Conservation (phyloP, 169 alveolate genomes). For the Amoebophrya sp. region DNA sequence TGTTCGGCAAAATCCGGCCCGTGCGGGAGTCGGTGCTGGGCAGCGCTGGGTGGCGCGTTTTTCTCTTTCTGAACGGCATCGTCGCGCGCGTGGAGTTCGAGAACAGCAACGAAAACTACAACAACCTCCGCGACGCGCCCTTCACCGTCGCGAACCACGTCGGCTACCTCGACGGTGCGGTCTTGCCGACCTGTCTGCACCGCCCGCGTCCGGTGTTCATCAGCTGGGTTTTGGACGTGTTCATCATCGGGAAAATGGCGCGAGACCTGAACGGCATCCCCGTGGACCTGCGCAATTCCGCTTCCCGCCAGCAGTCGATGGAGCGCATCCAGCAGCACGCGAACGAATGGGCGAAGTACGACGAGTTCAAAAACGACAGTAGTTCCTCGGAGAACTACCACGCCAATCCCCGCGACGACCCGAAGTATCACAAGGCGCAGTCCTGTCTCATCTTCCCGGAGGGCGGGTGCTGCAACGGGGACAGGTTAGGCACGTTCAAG, state of each 20-base stretch:
- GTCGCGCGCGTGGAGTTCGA: background rate
- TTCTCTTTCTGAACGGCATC: background rate
- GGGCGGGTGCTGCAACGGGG: conserved; percentile 8
- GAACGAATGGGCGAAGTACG: background rate
- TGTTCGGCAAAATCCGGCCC: background rate
- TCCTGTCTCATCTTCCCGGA: background rate
- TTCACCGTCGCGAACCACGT: background rate
- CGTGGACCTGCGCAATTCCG: background rate
- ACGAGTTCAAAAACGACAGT: no score
- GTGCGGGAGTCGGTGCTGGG: background rate
- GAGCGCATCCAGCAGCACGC: no score
- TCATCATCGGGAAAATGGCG: background rate
- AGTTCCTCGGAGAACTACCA: no score
- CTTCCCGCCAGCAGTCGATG: no score
- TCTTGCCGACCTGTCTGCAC: background rate
- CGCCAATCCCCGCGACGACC: background rate
- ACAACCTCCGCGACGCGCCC: background rate
- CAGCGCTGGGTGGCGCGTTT: background rate
- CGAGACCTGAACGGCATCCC: background rate
- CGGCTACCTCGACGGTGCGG: background rate
- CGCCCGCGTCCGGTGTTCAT: background rate
- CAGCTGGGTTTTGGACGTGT: background rate
- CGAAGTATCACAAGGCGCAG: background rate
- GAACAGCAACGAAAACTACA: background rate
- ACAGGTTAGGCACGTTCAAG: background rate